Percentiles rank a stretch among this genome's conserved stretches.
phyloP scores from a whole-genome alignment of 345 rosid species.

The Toxicodendron radicans region DNA sequence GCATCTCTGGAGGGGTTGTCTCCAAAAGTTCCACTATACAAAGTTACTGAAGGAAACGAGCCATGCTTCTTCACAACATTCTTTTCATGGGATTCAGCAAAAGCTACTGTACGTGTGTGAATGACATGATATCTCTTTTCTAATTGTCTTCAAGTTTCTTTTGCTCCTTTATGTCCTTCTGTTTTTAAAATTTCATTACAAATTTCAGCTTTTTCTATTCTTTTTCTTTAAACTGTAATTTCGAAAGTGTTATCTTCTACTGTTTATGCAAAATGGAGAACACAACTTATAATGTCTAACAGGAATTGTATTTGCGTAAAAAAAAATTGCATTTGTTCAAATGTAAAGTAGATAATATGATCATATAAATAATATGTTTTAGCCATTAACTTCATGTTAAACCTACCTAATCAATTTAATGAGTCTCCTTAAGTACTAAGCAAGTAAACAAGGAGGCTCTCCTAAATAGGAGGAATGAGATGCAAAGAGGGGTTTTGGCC shows the following conservation, averaged over 20 bases:
- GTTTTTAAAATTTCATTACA: not conserved
- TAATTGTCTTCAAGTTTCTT: conserved; percentile 12
- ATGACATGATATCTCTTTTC: conserved; percentile 12
- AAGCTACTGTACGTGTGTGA: conserved; percentile 61
- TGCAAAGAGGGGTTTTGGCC: too few relatives aligned
- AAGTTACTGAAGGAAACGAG: conserved; percentile 93
- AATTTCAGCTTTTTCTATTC: conserved; percentile 2
- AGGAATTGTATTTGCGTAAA: not conserved
- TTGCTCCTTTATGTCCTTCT: too few relatives aligned
- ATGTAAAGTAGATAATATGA: conserved; percentile 1
- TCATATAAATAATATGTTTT: not conserved
- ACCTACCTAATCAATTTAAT: not conserved
- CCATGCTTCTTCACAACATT: conserved; percentile 88
- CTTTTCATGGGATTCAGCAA: conserved; percentile 88
- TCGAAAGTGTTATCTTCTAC: not conserved
- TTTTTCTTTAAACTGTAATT: not conserved
- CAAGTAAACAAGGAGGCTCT: too few relatives aligned
- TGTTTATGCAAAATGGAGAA: conserved; percentile 9
- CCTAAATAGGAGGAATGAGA: too few relatives aligned
- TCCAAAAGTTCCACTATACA: conserved; percentile 82
- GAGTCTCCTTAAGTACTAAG: too few relatives aligned
- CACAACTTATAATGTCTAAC: not conserved
- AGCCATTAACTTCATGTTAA: not conserved
- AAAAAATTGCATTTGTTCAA: not conserved
- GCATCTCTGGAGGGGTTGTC: conserved; percentile 78